A percentile compares a stretch with the other conserved stretches of the same genome.
These are phyloP conservation scores for Porodaedalea pini DNA, from an alignment of 1,284 basidiomycete genomes.

Conservation along the genomic window DNA sequence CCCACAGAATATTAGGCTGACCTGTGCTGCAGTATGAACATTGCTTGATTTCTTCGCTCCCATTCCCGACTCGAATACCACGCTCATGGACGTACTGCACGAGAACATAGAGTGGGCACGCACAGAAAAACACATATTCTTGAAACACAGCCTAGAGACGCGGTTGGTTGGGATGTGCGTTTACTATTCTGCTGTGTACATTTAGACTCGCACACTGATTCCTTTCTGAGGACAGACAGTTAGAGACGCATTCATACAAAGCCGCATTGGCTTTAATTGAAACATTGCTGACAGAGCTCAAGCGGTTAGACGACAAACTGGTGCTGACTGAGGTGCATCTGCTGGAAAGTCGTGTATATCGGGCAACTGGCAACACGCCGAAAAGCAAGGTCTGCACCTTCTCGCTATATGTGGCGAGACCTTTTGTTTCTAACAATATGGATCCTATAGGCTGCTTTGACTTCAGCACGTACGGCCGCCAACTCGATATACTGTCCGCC, in stretches of 20 bases:
- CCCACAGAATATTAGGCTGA: background rate
- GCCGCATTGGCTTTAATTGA: conserved; percentile 84
- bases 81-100: conserved; percentile 83
- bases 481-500: conserved; percentile 99
- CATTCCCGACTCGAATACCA: conserved; percentile 72
- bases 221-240: conserved; percentile 47
- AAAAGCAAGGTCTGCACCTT: conserved; percentile 83
- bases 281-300: conserved; percentile 83
- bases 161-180: conserved; percentile 81
- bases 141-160: conserved; percentile 93
- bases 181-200: background rate
- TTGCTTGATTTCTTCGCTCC: conserved; percentile 85
- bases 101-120: conserved; percentile 96
- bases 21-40: conserved; percentile 65
- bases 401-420: background rate
- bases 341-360: conserved; percentile 87
- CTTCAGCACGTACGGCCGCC: conserved; percentile 90
- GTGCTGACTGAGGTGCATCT: conserved; percentile 96
- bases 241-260: conserved; percentile 77
- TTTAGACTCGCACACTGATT: background rate
- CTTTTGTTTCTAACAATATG: background rate
- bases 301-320: conserved; percentile 95
- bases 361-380: conserved; percentile 87
- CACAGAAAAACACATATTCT: conserved; percentile 89
- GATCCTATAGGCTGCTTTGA: conserved; percentile 71